Base-by-base conservation (phyloP, 805 yeast species). In the Torulaspora gathmanii region DNA sequence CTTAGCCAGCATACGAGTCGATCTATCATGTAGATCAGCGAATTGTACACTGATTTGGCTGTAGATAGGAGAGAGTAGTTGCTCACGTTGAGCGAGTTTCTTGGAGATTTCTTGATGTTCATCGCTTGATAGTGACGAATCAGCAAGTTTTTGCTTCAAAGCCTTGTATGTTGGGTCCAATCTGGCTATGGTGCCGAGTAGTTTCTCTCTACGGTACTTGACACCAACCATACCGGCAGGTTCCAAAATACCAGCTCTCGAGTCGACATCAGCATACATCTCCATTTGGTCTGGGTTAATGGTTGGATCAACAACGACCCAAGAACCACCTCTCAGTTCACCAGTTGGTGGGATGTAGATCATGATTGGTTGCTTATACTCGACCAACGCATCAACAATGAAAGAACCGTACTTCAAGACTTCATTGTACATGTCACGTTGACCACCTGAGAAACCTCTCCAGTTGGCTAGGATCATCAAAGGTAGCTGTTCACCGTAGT, bases 391-490 rank as follows among this genome's bases (percentile, higher is more conserved):
- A 67, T 93, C 99, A 53, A 93, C 99, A 70, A 93, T 93, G 69
- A 77, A 88, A 3, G 98, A 82, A 65, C 99, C 99, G 65, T 86
- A 93, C 70, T 93, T 93, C 73, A 93, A 82, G 35, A 93, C 95
- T 73, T 93, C 99, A 62, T 90, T 88, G 78, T 85, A 95, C 99
- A 93, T 93, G 70, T 93, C 99, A 67, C 97, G 86, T 76, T 93
- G 99, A 68, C 99, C 99, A 75, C 99, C 99, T 56, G 97, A 88
- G 82, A 93, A 93, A 63, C 99, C 99, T 82, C 99, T 86, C 99
- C 99, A 93, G 79, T 93, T 93, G 49, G 99, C 99, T 58, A 93
- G 73, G 55, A 93, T 88, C 95, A 93, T 86, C 69, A 93, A 76
- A 53, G 99, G 99, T 63, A 93, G 77, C 70, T 90, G 91, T 70